These are phyloP conservation scores for Colletotrichum caudatum DNA, from an alignment of 2,329 filamentous ascomycete genomes.

Conservation along the genomic window DNA sequence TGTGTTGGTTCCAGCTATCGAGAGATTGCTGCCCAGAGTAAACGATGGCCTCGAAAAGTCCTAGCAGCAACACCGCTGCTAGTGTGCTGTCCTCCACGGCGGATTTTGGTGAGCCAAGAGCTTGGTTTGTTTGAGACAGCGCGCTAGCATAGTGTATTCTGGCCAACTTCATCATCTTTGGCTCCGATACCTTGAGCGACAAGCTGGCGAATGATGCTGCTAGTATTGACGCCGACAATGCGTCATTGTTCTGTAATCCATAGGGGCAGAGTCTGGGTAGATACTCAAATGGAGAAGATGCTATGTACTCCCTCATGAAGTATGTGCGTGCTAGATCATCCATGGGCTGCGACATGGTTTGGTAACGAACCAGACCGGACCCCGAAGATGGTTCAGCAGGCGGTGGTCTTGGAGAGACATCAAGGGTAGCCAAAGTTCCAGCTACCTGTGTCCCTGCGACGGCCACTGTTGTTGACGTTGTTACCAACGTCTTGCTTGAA, in stretches of 20 bases:
- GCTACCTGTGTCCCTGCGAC: not conserved
- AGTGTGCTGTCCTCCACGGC: slow-evolving; percentile 46
- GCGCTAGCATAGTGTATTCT: slow-evolving; percentile 44
- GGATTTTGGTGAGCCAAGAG: slow-evolving; percentile 39
- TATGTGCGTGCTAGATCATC: slow-evolving; percentile 42
- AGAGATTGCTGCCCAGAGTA: slow-evolving; percentile 44
- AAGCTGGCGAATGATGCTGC: slow-evolving; percentile 46
- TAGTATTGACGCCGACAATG: slow-evolving; percentile 43
- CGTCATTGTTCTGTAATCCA: slow-evolving; percentile 33
- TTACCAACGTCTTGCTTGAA: slow-evolving; percentile 8
- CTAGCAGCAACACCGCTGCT: slow-evolving; percentile 47
- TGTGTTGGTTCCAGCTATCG: slow-evolving; percentile 47
- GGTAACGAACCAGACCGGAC: slow-evolving; percentile 24
- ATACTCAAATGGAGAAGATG: slow-evolving; percentile 46
- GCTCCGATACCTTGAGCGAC: slow-evolving; percentile 39
- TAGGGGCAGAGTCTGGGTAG: slow-evolving; percentile 42
- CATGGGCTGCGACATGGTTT: slow-evolving; percentile 22
- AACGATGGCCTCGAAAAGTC: slow-evolving; percentile 47
- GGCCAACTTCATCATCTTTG: slow-evolving; percentile 41
- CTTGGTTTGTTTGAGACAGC: slow-evolving; percentile 27
- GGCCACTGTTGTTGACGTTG: slow-evolving; percentile 1
- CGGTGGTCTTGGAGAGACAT: slow-evolving; percentile 1
- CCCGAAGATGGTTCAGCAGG: slow-evolving; percentile 11
- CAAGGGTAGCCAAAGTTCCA: not conserved
- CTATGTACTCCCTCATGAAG: slow-evolving; percentile 47